A percentile compares a stretch with the other conserved stretches of the same genome.
These are phyloP conservation scores for Hypoxylon sp. DNA, from an alignment of 2,329 filamentous ascomycete genomes.

Conservation along the genomic window DNA sequence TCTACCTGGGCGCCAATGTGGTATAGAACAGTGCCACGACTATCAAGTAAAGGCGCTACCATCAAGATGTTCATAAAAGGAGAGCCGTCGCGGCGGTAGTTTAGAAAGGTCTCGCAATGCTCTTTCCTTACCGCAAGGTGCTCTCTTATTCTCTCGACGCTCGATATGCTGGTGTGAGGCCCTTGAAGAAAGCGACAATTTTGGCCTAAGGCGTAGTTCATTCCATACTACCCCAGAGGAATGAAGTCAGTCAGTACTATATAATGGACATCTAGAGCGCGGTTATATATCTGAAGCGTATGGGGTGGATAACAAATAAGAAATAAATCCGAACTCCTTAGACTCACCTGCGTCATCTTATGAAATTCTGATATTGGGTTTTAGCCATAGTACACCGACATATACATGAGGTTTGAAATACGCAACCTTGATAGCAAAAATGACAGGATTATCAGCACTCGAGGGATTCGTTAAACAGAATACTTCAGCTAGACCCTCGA, in stretches of 20 bases:
- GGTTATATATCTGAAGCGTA: neutral
- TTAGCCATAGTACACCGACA: neutral
- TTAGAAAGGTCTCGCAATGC: conserved; percentile 80
- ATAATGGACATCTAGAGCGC: neutral
- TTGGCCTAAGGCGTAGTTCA: conserved; percentile 79
- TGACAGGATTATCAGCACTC: conserved; percentile 80
- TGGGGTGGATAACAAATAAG: neutral
- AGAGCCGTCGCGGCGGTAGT: conserved; percentile 83
- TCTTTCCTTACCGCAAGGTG: conserved; percentile 75
- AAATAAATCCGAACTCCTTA: neutral
- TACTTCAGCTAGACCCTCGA: conserved; percentile 81
- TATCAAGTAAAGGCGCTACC: conserved; percentile 80
- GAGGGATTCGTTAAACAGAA: conserved; percentile 84
- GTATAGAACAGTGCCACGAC: conserved; percentile 75
- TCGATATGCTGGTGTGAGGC: conserved; percentile 76
- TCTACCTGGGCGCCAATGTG: conserved; percentile 81
- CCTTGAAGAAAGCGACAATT: conserved; percentile 87
- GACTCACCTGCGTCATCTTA: conserved; percentile 54
- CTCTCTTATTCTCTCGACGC: conserved; percentile 73
- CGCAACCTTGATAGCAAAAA: conserved; percentile 81
- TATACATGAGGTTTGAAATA: conserved; percentile 7
- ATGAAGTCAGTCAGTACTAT: conserved; percentile 1
- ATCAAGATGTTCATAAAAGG: conserved; percentile 84
- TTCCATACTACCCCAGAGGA: conserved; percentile 71
- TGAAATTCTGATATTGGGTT: conserved; percentile 73